A percentile compares a stretch with the other conserved stretches of the same genome.
Evolutionary conservation across 176 grass and related monocot genomes (phyloP).

Genomic region (Tillandsia leiboldiana): DNA sequence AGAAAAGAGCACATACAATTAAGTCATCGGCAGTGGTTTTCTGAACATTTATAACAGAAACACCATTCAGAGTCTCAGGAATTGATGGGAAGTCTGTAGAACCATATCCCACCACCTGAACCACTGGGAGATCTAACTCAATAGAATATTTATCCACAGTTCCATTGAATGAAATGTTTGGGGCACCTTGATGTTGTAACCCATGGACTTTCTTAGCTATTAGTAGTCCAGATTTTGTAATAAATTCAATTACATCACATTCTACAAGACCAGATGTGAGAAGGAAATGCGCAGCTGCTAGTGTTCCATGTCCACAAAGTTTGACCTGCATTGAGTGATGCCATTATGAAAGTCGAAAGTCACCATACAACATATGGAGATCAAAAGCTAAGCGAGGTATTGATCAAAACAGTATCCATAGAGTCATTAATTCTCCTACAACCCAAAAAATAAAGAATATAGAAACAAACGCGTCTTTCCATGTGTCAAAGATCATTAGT

Average conservation of each 20-base stretch:
- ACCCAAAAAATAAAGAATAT: neutral
- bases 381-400: neutral
- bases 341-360: neutral
- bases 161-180: conserved; percentile 9
- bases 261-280: conserved; percentile 27
- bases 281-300: conserved; percentile 61
- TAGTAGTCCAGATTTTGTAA: conserved; percentile 48
- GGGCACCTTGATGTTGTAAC: neutral
- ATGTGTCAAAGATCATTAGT: neutral
- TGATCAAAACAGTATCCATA: neutral
- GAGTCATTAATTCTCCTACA: neutral
- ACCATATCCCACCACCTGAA: conserved; percentile 27
- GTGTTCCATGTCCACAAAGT: conserved; percentile 52
- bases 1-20: conserved; percentile 33
- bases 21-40: conserved; percentile 36
- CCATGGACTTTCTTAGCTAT: conserved; percentile 35
- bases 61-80: conserved; percentile 51
- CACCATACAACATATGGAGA: neutral
- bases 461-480: neutral
- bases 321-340: conserved; percentile 15
- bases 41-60: conserved; percentile 35
- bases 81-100: conserved; percentile 29
- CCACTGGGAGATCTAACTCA: conserved; percentile 58
- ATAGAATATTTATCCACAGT: conserved; percentile 36
- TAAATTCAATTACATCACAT: conserved; percentile 37